Base-by-base conservation (phyloP, 2,329 filamentous ascomycete species). In the Neofusicoccum kwambonambiense region DNA sequence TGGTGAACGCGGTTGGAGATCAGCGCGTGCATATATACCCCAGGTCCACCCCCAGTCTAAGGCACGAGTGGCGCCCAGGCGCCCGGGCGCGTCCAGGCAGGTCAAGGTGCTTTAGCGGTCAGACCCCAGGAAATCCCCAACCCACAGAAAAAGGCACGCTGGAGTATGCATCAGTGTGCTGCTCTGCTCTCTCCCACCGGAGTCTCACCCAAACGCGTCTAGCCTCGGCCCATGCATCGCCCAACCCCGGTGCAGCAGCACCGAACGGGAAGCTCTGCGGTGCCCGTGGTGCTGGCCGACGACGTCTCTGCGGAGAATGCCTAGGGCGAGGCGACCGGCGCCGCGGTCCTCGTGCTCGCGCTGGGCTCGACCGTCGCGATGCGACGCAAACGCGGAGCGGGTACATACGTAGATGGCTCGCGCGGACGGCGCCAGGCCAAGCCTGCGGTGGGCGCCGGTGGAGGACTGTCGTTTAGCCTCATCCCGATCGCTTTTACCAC, bases 11-110 rank as follows among this genome's bases (percentile, higher is more conserved):
- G 41, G 42, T 31, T 37, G 27, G 56, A 60, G 56, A 60, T 60
- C 56, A 60, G 56, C 42, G 56, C 13, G n/a, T 60, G 56, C 41
- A 60, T 60, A 47, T 47, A 60, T 60, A 60, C 42, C 17, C 42
- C 27, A 13, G 39, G 22, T 15, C 17, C 13, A 31, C 22, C 41
- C 22, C 22, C 47, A 13, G 52, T 19, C 50, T 19, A 44, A 17
- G 22, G 27, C 12, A 11, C 4, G 27, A 31, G 27, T 31, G 27
- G 27, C 27, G 27, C 27, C 27, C 27, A 31, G 7, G 27, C 27
- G 27, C 12, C 39, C 17, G 27, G 56, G 56, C 31, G 27, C 27
- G 27, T 6, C 39, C 17, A n/a, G 56, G 56, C 31, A 35, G 22
- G 17, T 19, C 50, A 54, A 35, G 35, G 15, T 34, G 19, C 27